A percentile compares a stretch with the other conserved stretches of the same genome.
Evolutionary conservation across 2,329 filamentous ascomycete species (phyloP).

Genomic region (Apiospora rasikravindrae): DNA sequence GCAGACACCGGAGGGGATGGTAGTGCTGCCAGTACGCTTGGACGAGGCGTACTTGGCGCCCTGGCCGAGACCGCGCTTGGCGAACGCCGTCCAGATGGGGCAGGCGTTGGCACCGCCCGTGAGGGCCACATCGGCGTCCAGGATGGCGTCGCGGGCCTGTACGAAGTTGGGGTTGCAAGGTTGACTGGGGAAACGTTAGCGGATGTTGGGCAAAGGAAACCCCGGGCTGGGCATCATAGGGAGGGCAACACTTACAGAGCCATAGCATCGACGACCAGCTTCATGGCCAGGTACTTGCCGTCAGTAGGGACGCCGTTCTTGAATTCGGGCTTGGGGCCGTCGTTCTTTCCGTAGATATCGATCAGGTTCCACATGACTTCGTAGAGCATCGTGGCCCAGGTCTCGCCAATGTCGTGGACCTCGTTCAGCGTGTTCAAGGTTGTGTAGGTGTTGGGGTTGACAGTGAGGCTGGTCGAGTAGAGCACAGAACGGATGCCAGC

Average conservation of each 20-base stretch:
- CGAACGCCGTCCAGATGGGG: slow-evolving; percentile 55
- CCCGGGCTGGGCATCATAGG: neutral
- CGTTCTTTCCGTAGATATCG: slow-evolving; percentile 55
- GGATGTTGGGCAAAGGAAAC: slow-evolving; percentile 13
- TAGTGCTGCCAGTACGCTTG: slow-evolving; percentile 36
- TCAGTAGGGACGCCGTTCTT: slow-evolving; percentile 51
- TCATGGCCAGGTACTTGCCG: slow-evolving; percentile 53
- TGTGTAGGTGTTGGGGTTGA: slow-evolving; percentile 52
- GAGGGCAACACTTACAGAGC: slow-evolving; percentile 41
- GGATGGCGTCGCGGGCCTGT: slow-evolving; percentile 53
- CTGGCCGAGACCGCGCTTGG: slow-evolving; percentile 54
- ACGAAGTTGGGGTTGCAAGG: slow-evolving; percentile 57
- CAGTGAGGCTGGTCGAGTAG: slow-evolving; percentile 50
- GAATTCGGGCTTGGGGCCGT: slow-evolving; percentile 44
- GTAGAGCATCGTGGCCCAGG: slow-evolving; percentile 58
- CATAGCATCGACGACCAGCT: slow-evolving; percentile 54
- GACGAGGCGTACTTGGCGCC: slow-evolving; percentile 35
- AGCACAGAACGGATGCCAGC: slow-evolving; percentile 50
- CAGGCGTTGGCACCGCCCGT: slow-evolving; percentile 53
- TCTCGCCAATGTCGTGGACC: slow-evolving; percentile 51
- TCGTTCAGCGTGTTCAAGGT: slow-evolving; percentile 43
- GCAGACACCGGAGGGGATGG: slow-evolving; percentile 31
- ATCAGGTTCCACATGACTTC: slow-evolving; percentile 60
- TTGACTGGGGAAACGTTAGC: slow-evolving; percentile 37
- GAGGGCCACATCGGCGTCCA: slow-evolving; percentile 54